Percentiles rank a stretch among this genome's conserved stretches.
Conservation (phyloP, 345 rosid species). For the Heritiera littoralis region DNA sequence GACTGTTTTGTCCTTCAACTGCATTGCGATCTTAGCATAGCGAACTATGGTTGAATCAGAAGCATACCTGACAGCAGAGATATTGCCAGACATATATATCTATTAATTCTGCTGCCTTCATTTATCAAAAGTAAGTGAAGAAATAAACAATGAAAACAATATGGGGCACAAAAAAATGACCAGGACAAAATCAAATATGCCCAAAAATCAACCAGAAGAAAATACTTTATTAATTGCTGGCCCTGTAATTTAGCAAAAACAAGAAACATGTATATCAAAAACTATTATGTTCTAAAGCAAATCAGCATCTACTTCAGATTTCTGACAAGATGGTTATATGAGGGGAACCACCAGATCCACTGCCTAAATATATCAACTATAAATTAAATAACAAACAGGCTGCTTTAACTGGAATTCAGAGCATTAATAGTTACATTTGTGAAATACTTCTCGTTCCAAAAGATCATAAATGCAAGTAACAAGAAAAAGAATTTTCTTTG, state of each 20-base stretch:
- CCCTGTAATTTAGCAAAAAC: not conserved
- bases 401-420: not conserved
- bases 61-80: slow-evolving; percentile 45
- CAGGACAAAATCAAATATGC: not conserved
- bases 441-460: not conserved
- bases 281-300: not conserved
- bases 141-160: not conserved
- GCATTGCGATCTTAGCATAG: slow-evolving; percentile 83
- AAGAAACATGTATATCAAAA: not conserved
- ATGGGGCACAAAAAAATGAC: not conserved
- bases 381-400: not conserved
- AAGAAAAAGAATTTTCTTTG: not conserved
- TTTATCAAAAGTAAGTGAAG: not conserved
- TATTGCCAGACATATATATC: not conserved
- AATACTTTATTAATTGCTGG: not conserved
- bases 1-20: slow-evolving; percentile 74
- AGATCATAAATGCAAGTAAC: slow-evolving; percentile 2
- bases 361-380: not conserved
- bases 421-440: not conserved
- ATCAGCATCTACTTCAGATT: not conserved
- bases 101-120: not conserved
- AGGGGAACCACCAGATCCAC: not conserved
- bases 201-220: not conserved
- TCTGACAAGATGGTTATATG: not conserved
- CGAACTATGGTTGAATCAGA: slow-evolving; percentile 58